Conservation (phyloP, 2,329 filamentous ascomycete genomes). For the Claviceps lovelessii region DNA sequence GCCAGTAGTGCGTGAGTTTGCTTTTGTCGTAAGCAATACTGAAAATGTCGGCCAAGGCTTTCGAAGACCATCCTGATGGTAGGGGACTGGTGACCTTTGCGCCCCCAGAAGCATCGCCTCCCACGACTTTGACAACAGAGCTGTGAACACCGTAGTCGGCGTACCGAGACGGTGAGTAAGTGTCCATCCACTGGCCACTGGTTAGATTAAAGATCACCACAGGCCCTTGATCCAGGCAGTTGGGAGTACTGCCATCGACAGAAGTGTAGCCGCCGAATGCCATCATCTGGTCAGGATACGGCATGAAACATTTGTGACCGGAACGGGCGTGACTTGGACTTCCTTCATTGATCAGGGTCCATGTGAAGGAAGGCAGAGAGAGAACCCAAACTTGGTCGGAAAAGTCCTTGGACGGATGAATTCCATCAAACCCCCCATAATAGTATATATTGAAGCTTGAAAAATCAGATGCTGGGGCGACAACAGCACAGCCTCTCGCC, state of each 20-base stretch:
- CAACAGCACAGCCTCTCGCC: constrained; percentile 58
- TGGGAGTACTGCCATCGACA: constrained; percentile 10
- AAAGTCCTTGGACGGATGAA: constrained; percentile 24
- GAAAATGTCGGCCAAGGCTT: constrained; percentile 39
- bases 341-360: constrained; percentile 43
- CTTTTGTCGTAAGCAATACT: constrained; percentile 36
- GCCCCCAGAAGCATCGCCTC: constrained; percentile 49
- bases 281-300: constrained; percentile 70
- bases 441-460: constrained; percentile 75
- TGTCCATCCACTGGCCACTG: constrained; percentile 51
- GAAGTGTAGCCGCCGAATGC: constrained; percentile 53
- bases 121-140: constrained; percentile 49
- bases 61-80: constrained; percentile 39
- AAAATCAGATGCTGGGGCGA: constrained; percentile 54
- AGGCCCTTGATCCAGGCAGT: constrained; percentile 37
- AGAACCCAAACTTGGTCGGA: constrained; percentile 67
- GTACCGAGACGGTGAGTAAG: constrained; percentile 51
- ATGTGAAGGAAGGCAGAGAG: constrained; percentile 66
- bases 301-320: constrained; percentile 61
- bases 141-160: constrained; percentile 56
- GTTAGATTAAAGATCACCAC: constrained; percentile 61
- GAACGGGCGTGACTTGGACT: constrained; percentile 43
- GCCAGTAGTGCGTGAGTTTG: constrained; percentile 46
- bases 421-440: constrained; percentile 59
- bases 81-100: constrained; percentile 55